Percentiles rank a stretch among this genome's conserved stretches.
Evolutionary conservation across 2,329 filamentous ascomycete genomes (phyloP).

Genomic region (Colletotrichum sp.): DNA sequence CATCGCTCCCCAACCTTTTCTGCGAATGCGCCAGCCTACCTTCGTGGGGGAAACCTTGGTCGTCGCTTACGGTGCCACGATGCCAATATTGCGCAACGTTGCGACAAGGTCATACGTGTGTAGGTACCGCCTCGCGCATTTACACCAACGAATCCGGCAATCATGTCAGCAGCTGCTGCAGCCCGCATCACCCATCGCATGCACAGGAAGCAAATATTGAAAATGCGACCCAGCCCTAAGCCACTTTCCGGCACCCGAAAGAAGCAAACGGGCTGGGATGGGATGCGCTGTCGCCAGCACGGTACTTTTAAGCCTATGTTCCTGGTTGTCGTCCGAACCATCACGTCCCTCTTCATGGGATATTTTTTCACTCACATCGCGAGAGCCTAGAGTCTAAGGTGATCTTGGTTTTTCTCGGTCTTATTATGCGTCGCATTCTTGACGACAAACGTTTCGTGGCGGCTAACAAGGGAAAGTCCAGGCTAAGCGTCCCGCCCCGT

Average conservation of each 20-base stretch:
- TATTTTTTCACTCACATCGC: background rate
- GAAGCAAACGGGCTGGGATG: background rate
- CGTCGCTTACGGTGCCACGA: constrained; percentile 4
- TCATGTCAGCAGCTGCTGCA: constrained; percentile 2
- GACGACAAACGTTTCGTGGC: background rate
- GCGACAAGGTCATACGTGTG: background rate
- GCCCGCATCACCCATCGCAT: background rate
- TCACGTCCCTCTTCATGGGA: background rate
- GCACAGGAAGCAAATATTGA: background rate
- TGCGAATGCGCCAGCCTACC: background rate
- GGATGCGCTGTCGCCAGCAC: background rate
- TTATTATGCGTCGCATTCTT: background rate
- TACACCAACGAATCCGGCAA: background rate
- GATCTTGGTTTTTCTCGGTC: background rate
- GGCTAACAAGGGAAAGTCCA: background rate
- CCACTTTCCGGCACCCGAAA: background rate
- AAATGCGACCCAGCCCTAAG: constrained; percentile 15
- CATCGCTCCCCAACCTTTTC: background rate
- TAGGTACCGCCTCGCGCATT: background rate
- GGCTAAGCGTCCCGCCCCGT: background rate
- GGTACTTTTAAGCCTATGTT: background rate
- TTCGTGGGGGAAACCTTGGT: background rate
- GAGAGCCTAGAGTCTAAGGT: background rate
- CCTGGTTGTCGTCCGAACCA: background rate
- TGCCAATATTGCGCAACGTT: background rate